Base-by-base conservation (phyloP, 768 basidiomycete genomes). In the Sistotremastrum suecicum region DNA sequence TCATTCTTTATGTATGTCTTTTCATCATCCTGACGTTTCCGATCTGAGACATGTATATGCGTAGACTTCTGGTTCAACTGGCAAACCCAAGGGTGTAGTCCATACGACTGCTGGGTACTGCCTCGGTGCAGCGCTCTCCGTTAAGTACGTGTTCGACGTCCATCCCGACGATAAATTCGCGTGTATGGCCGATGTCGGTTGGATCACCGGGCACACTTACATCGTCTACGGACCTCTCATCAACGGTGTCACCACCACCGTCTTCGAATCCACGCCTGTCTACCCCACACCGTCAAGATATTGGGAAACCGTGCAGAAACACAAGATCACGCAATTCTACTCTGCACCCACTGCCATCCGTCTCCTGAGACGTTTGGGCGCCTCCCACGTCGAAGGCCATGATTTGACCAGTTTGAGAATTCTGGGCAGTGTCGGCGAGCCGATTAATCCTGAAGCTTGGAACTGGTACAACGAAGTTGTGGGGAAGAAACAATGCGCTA, bases 371-470 rank as follows among this genome's bases (percentile, higher is more conserved):
- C 69, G 82, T 35, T 76, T 94, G 35, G 94, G 94, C 41, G 74
- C 79, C 47, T 79, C 90, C 40, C 87, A 92, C 59, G 87, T 89
- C 46, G 72, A 86, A 58, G 67, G 73, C 7, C 72, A 89, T 63
- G 89, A 95, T 59, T 72, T 99, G 41, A 77, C 72, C 56, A 74
- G 73, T 10, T 63, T 99, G 48, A 79, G 95, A 48, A 83, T 95
- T 5, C 68, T 99, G 36, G 94, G 95, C 28, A 81, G 73, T 48
- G 95, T 98, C 39, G 95, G 94, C 46, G 95, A 99, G 66, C 95
- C 95, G 1, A 98, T 99, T 70, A 97, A 97, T 64, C 91, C 92
- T 30, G 94, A 97, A 62, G 94, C 94, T 7, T 97, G 95, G 94
- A 76, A 92, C 56, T 98, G 94, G 94, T 95, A 92, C 66, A 90